These are phyloP conservation scores for Crataegus laevigata DNA, from an alignment of 306 rosid species.

Conservation along the genomic window DNA sequence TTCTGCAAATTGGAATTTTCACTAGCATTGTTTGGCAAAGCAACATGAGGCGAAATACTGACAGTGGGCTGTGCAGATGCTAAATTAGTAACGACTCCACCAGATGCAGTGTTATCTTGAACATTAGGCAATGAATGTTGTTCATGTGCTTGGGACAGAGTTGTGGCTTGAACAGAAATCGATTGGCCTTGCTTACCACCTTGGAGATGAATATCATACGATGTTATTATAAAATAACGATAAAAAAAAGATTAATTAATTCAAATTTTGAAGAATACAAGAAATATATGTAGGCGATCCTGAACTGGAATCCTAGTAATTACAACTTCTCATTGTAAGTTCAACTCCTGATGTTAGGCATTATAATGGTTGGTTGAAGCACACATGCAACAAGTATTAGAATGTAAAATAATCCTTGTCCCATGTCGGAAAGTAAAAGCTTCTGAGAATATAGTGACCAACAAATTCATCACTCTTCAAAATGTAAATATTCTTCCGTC, in stretches of 20 bases:
- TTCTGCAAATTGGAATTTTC: neutral
- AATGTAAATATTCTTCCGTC: too few relatives aligned
- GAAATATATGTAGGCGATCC: neutral
- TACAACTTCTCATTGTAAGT: neutral
- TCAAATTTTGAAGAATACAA: neutral
- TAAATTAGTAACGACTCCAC: neutral
- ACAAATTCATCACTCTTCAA: too few relatives aligned
- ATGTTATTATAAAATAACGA: neutral
- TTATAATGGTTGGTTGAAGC: neutral
- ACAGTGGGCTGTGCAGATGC: neutral
- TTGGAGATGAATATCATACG: neutral
- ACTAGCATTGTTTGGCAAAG: neutral
- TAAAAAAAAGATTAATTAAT: neutral
- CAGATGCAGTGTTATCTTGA: neutral
- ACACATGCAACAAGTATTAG: neutral
- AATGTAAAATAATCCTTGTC: neutral
- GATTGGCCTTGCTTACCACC: neutral
- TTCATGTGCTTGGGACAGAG: slow-evolving; percentile 3
- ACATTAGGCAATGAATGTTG: neutral
- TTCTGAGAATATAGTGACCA: neutral
- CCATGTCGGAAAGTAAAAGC: neutral
- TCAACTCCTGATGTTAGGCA: neutral
- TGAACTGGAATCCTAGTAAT: neutral
- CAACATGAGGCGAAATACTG: neutral
- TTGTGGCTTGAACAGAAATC: neutral